Evolutionary conservation across 2,329 filamentous ascomycete species (phyloP).

Genomic region (Pseudocercospora vitis): DNA sequence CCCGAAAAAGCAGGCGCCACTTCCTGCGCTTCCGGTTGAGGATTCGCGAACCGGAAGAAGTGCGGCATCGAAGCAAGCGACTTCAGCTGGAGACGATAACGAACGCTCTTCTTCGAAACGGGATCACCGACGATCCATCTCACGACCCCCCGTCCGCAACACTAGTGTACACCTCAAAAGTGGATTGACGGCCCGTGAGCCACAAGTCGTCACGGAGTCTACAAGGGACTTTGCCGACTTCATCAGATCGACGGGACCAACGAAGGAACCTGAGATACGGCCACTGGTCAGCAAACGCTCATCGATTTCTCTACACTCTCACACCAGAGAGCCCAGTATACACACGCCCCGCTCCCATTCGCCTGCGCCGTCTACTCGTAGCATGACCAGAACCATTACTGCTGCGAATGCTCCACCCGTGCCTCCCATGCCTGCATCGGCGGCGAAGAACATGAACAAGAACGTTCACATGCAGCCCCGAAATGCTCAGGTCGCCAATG

Average conservation of each 20-base stretch:
- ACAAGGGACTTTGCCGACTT: slow-evolving; percentile 85
- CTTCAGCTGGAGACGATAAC: slow-evolving; percentile 20
- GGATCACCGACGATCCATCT: slow-evolving; percentile 34
- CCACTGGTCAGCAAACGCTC: slow-evolving; percentile 29
- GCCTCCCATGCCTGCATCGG: slow-evolving; percentile 31
- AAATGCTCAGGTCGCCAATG: slow-evolving; percentile 60
- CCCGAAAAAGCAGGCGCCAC: slow-evolving; percentile 16
- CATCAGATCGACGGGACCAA: slow-evolving; percentile 78
- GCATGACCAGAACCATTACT: slow-evolving; percentile 18
- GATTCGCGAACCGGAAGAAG: slow-evolving; percentile 26
- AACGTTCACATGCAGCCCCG: slow-evolving; percentile 32
- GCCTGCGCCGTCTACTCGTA: slow-evolving; percentile 24
- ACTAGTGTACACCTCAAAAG: slow-evolving; percentile 34
- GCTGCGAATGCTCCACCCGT: slow-evolving; percentile 23
- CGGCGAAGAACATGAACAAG: slow-evolving; percentile 25
- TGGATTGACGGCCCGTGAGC: slow-evolving; percentile 63
- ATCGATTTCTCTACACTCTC: slow-evolving; percentile 28
- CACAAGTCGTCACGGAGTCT: slow-evolving; percentile 68
- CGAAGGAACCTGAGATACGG: slow-evolving; percentile 30
- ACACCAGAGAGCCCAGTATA: slow-evolving; percentile 9
- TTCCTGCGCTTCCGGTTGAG: slow-evolving; percentile 9
- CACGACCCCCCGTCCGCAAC: slow-evolving; percentile 36
- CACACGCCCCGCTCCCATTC: slow-evolving; percentile 28
- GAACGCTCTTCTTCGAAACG: slow-evolving; percentile 17
- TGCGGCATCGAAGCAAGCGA: slow-evolving; percentile 26